Evolutionary conservation across 2,329 filamentous ascomycete species (phyloP).

Genomic region (Colletotrichum siamense): DNA sequence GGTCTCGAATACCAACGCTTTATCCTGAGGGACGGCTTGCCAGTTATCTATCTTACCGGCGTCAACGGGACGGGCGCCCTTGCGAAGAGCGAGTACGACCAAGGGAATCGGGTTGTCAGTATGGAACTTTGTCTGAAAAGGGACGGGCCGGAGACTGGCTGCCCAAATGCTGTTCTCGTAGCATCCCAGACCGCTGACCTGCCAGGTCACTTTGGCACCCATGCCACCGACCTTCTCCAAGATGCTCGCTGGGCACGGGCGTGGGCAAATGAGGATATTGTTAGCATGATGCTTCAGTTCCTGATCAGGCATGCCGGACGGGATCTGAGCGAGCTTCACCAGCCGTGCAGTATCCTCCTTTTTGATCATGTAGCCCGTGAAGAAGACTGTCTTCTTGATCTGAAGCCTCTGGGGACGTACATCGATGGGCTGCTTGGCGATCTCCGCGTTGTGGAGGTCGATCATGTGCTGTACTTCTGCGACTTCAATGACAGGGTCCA

Average conservation of each 20-base stretch:
- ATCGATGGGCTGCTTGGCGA: slow-evolving; percentile 42
- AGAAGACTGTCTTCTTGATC: slow-evolving; percentile 88
- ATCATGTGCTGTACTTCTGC: slow-evolving; percentile 89
- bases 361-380: slow-evolving; percentile 88
- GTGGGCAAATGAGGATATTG: slow-evolving; percentile 87
- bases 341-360: slow-evolving; percentile 75
- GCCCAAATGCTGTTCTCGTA: slow-evolving; percentile 89
- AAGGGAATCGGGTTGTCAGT: slow-evolving; percentile 81
- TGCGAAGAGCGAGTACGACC: slow-evolving; percentile 82
- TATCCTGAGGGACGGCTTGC: slow-evolving; percentile 75
- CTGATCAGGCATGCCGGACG: slow-evolving; percentile 64
- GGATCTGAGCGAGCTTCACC: slow-evolving; percentile 71
- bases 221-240: slow-evolving; percentile 87
- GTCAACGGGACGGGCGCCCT: slow-evolving; percentile 78
- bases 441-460: slow-evolving; percentile 78
- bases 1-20: slow-evolving; percentile 79
- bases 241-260: slow-evolving; percentile 73
- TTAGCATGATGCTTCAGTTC: slow-evolving; percentile 86
- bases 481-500: slow-evolving; percentile 81
- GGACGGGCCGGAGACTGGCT: slow-evolving; percentile 76
- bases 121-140: slow-evolving; percentile 70
- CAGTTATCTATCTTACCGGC: slow-evolving; percentile 83
- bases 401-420: slow-evolving; percentile 55
- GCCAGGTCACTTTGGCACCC: slow-evolving; percentile 83
- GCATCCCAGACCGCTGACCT: slow-evolving; percentile 76